Evolutionary conservation across 306 rosid species (phyloP).

Genomic region (Spatholobus suberectus): DNA sequence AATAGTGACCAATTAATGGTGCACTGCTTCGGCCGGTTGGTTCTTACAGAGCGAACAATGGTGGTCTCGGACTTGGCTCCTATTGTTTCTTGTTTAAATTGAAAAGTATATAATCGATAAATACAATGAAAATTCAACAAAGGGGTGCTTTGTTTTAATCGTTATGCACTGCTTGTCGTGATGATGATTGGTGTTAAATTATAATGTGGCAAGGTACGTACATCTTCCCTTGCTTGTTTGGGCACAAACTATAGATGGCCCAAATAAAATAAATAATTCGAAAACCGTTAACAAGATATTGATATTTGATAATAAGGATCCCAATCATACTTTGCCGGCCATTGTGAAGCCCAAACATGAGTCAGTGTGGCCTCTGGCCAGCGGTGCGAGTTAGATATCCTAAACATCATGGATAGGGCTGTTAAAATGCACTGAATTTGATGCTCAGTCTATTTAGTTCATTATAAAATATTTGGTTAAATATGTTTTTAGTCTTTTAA

Average conservation of each 20-base stretch:
- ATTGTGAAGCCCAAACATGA: not conserved
- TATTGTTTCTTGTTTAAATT: slow-evolving; percentile 25
- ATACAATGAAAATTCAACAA: not conserved
- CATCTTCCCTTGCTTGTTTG: not conserved
- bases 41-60: not conserved
- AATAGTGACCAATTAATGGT: not conserved
- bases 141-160: slow-evolving; percentile 37
- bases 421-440: not conserved
- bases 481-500: too few relatives aligned
- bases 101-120: not conserved
- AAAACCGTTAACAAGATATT: not conserved
- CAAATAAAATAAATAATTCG: not conserved
- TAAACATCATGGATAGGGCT: not conserved
- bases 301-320: too few relatives aligned
- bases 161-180: slow-evolving; percentile 16
- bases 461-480: too few relatives aligned
- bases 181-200: not conserved
- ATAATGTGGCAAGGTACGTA: not conserved
- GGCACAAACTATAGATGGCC: not conserved
- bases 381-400: not conserved
- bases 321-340: not conserved
- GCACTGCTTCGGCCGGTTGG: slow-evolving; percentile 14
- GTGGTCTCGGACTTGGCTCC: slow-evolving; percentile 26
- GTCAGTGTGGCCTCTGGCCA: not conserved
- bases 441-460: too few relatives aligned